Base-by-base conservation (phyloP, 2,329 filamentous ascomycete genomes). In the Fusarium nematophilum region DNA sequence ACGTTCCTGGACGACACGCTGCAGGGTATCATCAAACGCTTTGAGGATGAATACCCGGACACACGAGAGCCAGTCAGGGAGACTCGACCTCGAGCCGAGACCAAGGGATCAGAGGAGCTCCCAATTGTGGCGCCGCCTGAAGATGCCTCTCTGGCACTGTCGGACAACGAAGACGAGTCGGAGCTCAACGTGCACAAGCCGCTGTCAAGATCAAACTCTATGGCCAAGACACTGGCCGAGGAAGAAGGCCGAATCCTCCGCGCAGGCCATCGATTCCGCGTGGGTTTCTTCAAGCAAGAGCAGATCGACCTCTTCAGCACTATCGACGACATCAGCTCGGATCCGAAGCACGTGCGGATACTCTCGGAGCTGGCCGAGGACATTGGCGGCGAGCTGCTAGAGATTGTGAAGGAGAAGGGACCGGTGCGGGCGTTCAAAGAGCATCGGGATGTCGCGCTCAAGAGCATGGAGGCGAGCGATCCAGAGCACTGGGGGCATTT, bases 21-120 rank as follows among this genome's bases (percentile, higher is more conserved):
- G 9, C 85, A 93, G 69, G 89, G 90, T 64, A 97, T 98, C 78
- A 98, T 98, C 70, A 89, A 92, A 72, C 90, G 95, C 23, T 99
- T 98, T 72, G 95, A 98, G 74, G 91, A 96, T 72, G 94, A 98
- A 75, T 98, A 93, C 69, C 95, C 95, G 0, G 94, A 98, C 71
- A 96, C 91, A 1, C 87, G 92, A 29, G 80, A 68, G 68, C 38
- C 65, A 9, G 42, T 29, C 7, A 55, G 44, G 8, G 57, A 51
- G 34, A 56, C 38, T 15, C 57, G 51, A 14, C 52, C 40, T 13
- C 67, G 43, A 26, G 57, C 42, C 40, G 53, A 39, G 23, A 47
- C 37, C 21, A 64, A 64, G 42, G 43, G 61, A 31, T 39, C 38
- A 14, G 67, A 64, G 15, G 68, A 70, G 33, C 36, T 68, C 6